phyloP scores from a whole-genome alignment of 139 green algal species.

The Auxenochlorella pyrenoidosa region DNA sequence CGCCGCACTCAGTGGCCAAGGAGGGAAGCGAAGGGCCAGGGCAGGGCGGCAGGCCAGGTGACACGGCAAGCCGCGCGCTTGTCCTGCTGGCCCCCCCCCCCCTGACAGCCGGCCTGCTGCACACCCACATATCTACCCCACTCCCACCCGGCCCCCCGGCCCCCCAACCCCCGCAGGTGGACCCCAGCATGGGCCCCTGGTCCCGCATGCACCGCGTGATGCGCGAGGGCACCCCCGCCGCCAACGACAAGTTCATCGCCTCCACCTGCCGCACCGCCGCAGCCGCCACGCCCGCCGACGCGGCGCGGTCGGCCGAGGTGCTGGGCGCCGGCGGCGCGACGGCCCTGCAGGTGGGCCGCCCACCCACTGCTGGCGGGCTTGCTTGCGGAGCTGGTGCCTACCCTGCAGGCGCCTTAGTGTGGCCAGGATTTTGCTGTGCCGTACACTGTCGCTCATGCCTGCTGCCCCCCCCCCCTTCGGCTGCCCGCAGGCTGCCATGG shows the following conservation, averaged over 20 bases:
- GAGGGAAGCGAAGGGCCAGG: no score
- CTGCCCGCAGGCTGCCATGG: slow-evolving; percentile 8
- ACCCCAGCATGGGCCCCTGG: slow-evolving; percentile 67
- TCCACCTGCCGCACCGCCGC: slow-evolving; percentile 18
- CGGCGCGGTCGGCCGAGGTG: not conserved
- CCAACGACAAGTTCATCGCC: slow-evolving; percentile 36
- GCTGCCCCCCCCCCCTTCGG: not conserved
- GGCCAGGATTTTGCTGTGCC: no score
- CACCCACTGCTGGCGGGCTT: no score
- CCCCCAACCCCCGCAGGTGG: slow-evolving; percentile 1
- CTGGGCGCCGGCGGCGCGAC: not conserved
- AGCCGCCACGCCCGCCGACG: not conserved
- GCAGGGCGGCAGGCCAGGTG: no score
- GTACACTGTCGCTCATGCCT: not conserved
- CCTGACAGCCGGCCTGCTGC: no score
- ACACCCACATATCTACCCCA: no score
- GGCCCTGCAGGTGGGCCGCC: slow-evolving; percentile 8
- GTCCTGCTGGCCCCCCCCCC: no score
- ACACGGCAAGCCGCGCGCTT: no score
- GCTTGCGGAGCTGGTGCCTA: no score
- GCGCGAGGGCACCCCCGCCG: slow-evolving; percentile 22
- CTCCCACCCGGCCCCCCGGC: no score
- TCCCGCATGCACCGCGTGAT: slow-evolving; percentile 44
- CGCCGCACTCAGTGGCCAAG: no score
- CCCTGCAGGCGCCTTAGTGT: no score